Base-by-base conservation (phyloP, 768 basidiomycete genomes). In the Ramaria rubella region DNA sequence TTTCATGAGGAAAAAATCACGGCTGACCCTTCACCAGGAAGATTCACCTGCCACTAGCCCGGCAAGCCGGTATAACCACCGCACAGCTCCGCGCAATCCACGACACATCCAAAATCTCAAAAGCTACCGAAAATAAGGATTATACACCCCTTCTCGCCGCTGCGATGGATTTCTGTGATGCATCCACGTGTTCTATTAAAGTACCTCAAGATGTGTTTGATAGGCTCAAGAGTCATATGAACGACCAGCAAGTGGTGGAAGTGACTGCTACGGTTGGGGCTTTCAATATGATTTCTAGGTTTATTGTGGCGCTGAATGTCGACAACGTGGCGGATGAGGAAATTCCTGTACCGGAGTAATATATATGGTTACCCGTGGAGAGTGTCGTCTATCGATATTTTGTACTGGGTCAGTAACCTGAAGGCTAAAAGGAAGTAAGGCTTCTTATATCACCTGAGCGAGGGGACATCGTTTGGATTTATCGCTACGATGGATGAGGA, bases 11-110 rank as follows among this genome's bases (percentile, higher is more conserved):
- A 9, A 9, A 34, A 8, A 14, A 11, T 29, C 12, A 12, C 9
- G 23, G n/a, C 12, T 29, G 1, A 29, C 8, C 19, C 27, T 12
- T 33, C 33, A 17, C 5, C 9, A 67, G 70, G 70, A 27, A 69
- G 31, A 67, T 69, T 49, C 71, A 72, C 61, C 68, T 70, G 48
- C 62, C 68, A 24, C 63, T 67, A 34, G 70, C 62, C n/a, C 63
- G 69, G 24, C 45, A 59, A 29, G 71, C 58, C 5, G 70, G 70
- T 30, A 56, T 71, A 17, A 69, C 68, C 15, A 64, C 66, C 36
- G 67, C 63, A 7, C 67, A 72, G 49, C 65, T 71, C 36, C 58
- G 59, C 27, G 61, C 63, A 43, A 62, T 72, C 51, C 63, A 68
- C 45, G 51, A 63, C 26, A 59, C 65, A 8, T 61, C 64, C 27